phyloP scores from a whole-genome alignment of 176 grass and related monocot genomes.

The Carex kokanica region DNA sequence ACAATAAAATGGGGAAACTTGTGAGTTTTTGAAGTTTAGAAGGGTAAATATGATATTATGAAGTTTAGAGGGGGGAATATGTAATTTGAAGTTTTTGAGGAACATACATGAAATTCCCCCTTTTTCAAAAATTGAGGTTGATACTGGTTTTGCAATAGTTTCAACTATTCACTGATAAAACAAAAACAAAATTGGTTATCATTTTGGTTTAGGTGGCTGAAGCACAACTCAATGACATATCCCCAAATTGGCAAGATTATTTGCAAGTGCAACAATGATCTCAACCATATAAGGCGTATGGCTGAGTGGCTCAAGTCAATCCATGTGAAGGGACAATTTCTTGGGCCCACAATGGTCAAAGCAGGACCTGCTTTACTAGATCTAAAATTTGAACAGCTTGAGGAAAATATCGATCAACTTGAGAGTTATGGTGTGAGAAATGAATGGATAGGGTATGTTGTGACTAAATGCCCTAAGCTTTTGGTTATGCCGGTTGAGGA shows the following conservation, averaged over 20 bases:
- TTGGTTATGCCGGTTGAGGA: conserved; percentile 55
- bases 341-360: conserved; percentile 61
- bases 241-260: conserved; percentile 76
- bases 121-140: neutral
- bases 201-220: conserved; percentile 83
- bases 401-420: conserved; percentile 52
- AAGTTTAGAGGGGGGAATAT: no score
- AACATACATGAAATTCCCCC: no score
- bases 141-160: neutral
- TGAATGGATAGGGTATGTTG: conserved; percentile 78
- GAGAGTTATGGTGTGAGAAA: conserved; percentile 64
- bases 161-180: neutral
- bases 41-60: no score
- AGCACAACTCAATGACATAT: conserved; percentile 82
- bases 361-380: conserved; percentile 42
- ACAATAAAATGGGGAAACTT: no score
- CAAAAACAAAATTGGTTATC: neutral
- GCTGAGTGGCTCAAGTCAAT: conserved; percentile 77
- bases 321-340: conserved; percentile 68
- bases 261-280: conserved; percentile 61
- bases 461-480: conserved; percentile 66
- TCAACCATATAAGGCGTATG: conserved; percentile 52
- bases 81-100: no score
- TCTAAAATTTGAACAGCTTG: conserved; percentile 53
- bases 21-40: no score